Evolutionary conservation across 2,329 filamentous ascomycete species (phyloP).

Genomic region (Claviceps purpurea): DNA sequence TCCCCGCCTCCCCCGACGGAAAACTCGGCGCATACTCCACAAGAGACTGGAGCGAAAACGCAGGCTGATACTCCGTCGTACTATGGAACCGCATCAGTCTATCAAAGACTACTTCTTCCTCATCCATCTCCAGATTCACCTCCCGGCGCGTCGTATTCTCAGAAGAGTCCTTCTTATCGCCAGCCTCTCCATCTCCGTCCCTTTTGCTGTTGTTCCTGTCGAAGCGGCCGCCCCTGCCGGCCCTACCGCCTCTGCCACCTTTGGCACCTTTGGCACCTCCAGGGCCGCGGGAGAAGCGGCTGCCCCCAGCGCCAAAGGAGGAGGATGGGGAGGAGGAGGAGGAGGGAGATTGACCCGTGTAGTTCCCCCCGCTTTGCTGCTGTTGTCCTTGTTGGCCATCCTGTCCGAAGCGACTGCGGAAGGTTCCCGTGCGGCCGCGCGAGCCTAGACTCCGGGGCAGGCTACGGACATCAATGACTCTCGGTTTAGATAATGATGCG

Average conservation of each 20-base stretch:
- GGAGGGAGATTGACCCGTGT: neutral
- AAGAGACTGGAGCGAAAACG: constrained; percentile 19
- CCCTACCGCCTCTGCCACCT: constrained; percentile 6
- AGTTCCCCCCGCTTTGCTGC: neutral
- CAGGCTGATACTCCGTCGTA: constrained; percentile 18
- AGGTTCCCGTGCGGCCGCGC: constrained; percentile 14
- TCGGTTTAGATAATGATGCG: constrained; percentile 12
- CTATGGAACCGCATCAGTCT: constrained; percentile 20
- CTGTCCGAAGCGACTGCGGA: constrained; percentile 8
- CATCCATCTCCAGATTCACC: no score
- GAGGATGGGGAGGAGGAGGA: neutral
- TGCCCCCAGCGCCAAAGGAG: constrained; percentile 5
- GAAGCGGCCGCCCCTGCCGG: constrained; percentile 9
- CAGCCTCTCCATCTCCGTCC: constrained; percentile 5
- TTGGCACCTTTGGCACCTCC: constrained; percentile 10
- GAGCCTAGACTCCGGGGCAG: constrained; percentile 19
- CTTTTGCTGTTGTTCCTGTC: constrained; percentile 15
- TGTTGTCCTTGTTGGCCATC: constrained; percentile 1
- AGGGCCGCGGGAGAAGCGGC: constrained; percentile 8
- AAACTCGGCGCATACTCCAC: constrained; percentile 17
- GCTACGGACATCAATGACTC: constrained; percentile 26
- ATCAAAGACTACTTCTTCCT: no score
- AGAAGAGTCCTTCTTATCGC: no score
- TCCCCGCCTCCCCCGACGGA: constrained; percentile 15
- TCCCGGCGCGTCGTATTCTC: no score